phyloP scores from a whole-genome alignment of 306 rosid genomes.

The Psophocarpus tetragonolobus region DNA sequence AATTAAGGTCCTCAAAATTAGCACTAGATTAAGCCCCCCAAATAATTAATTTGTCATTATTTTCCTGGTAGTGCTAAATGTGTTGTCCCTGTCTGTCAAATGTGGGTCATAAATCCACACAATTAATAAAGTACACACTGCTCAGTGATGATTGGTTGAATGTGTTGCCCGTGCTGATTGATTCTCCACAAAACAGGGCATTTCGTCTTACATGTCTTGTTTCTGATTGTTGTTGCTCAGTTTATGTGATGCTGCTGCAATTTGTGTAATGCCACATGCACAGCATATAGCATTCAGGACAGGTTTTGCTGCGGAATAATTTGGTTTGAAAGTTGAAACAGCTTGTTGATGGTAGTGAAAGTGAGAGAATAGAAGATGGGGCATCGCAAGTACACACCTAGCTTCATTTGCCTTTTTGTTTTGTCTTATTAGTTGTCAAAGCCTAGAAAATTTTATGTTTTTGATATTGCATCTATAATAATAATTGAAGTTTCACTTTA shows the following conservation, averaged over 20 bases:
- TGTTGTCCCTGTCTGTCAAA: neutral
- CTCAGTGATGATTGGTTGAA: constrained; percentile 14
- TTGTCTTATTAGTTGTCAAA: neutral
- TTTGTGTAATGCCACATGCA: neutral
- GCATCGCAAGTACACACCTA: neutral
- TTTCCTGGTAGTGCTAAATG: constrained; percentile 7
- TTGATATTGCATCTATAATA: no score
- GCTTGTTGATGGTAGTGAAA: neutral
- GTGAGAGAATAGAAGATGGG: neutral
- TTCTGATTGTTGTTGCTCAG: neutral
- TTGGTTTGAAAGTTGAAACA: neutral
- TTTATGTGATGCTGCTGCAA: neutral
- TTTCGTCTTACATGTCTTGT: neutral
- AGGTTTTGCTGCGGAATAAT: neutral
- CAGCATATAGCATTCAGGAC: neutral
- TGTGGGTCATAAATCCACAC: neutral
- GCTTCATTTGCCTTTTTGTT: neutral
- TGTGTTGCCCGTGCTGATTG: neutral
- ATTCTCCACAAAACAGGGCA: constrained; percentile 18
- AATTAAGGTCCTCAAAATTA: constrained; percentile 2
- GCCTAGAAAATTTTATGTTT: neutral
- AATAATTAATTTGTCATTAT: neutral
- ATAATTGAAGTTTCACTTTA: neutral
- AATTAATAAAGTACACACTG: neutral
- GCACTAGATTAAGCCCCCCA: neutral